Conservation (phyloP, 2,329 filamentous ascomycete genomes). For the Dendrostoma leiphaemia region DNA sequence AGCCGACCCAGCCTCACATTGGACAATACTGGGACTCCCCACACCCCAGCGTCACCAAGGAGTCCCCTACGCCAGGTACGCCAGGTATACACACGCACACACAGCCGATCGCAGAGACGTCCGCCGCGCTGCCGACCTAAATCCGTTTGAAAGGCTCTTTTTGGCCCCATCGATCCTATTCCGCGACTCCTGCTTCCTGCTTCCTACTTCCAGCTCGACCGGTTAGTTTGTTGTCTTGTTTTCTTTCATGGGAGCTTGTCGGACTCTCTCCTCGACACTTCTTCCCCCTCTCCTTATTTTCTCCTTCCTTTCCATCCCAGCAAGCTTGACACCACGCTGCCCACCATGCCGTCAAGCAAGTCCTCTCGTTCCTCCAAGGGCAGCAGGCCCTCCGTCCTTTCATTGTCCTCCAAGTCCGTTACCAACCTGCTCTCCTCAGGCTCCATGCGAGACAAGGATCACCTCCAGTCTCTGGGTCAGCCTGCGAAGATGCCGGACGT, state of each 20-base stretch:
- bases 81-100: not conserved
- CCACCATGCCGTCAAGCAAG: slow-evolving; percentile 21
- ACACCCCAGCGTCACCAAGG: not conserved
- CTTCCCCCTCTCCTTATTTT: not conserved
- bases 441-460: slow-evolving; percentile 7
- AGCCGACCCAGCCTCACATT: not conserved
- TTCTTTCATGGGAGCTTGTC: not conserved
- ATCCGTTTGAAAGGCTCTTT: not conserved
- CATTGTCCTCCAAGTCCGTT: slow-evolving; percentile 14
- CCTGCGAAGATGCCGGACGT: slow-evolving; percentile 4
- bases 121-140: not conserved
- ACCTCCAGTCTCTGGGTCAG: slow-evolving; percentile 3
- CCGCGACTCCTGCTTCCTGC: not conserved
- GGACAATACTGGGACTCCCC: not conserved
- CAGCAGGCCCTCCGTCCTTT: slow-evolving; percentile 16
- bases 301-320: not conserved
- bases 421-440: slow-evolving; percentile 11
- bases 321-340: not conserved
- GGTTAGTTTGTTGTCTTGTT: slow-evolving; percentile 3
- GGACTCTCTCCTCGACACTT: not conserved
- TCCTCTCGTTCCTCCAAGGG: slow-evolving; percentile 18
- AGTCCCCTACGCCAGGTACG: not conserved
- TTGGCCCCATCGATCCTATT: not conserved
- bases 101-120: not conserved
- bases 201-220: not conserved